A percentile compares a stretch with the other conserved stretches of the same genome.
Conservation (phyloP, 495 filamentous ascomycete genomes). For the Aeminium ludgeri region DNA sequence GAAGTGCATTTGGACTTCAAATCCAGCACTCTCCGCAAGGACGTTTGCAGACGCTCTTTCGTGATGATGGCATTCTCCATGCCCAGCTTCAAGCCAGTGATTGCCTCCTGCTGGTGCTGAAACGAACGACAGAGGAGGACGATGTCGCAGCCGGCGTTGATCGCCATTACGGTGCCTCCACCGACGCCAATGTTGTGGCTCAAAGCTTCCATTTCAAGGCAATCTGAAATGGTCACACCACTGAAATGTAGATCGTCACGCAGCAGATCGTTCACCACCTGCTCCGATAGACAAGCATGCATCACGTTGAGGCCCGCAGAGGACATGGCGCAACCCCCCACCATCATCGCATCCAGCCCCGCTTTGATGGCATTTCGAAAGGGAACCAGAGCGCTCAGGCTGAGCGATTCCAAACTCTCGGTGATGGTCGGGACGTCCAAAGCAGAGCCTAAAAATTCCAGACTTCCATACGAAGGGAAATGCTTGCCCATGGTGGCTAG, state of each 20-base stretch:
- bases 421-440: slow-evolving; percentile 83
- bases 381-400: slow-evolving; percentile 64
- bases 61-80: slow-evolving; percentile 73
- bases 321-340: slow-evolving; percentile 74
- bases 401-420: slow-evolving; percentile 74
- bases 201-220: slow-evolving; percentile 86
- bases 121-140: slow-evolving; percentile 73
- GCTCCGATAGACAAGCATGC: slow-evolving; percentile 80
- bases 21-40: slow-evolving; percentile 51
- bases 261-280: slow-evolving; percentile 72
- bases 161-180: slow-evolving; percentile 82
- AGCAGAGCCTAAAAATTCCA: slow-evolving; percentile 77
- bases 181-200: slow-evolving; percentile 85
- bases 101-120: slow-evolving; percentile 70
- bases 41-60: slow-evolving; percentile 54
- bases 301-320: slow-evolving; percentile 77
- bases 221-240: slow-evolving; percentile 85
- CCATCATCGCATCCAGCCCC: slow-evolving; percentile 82
- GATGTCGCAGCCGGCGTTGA: slow-evolving; percentile 79
- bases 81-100: slow-evolving; percentile 67
- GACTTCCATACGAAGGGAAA: slow-evolving; percentile 80
- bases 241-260: slow-evolving; percentile 69
- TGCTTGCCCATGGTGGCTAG: slow-evolving; percentile 79
- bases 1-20: slow-evolving; percentile 64
- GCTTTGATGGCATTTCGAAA: slow-evolving; percentile 72